Percentiles rank a stretch among this genome's conserved stretches.
phyloP scores from a whole-genome alignment of 495 filamentous ascomycete genomes.

The Penicillium waksmanii region DNA sequence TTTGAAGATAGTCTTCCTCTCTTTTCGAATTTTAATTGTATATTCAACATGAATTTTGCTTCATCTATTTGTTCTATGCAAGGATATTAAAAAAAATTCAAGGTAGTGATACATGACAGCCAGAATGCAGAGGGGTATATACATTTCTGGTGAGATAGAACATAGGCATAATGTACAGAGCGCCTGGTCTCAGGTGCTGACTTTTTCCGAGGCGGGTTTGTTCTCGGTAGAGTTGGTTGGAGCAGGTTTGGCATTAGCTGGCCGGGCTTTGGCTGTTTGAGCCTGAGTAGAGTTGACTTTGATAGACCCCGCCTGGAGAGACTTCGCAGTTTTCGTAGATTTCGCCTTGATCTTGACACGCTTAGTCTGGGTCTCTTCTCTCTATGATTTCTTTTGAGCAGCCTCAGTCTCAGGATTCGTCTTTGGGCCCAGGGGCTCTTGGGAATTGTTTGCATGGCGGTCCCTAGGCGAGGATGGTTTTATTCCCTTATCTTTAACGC shows the following conservation, averaged over 20 bases:
- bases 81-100: background rate
- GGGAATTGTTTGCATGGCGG: background rate
- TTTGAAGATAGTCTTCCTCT: background rate
- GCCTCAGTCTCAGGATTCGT: too few relatives aligned
- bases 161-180: background rate
- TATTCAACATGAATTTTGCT: background rate
- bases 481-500: background rate
- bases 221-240: too few relatives aligned
- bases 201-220: too few relatives aligned
- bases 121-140: constrained; percentile 4
- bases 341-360: too few relatives aligned
- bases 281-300: too few relatives aligned
- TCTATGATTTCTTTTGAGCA: too few relatives aligned
- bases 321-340: too few relatives aligned
- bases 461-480: background rate
- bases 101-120: background rate
- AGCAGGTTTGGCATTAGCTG: too few relatives aligned
- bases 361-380: too few relatives aligned
- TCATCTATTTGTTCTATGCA: background rate
- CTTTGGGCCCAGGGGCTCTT: background rate
- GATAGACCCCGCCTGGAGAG: too few relatives aligned
- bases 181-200: background rate
- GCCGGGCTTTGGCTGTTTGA: too few relatives aligned
- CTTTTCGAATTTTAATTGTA: too few relatives aligned
- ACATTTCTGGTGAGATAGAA: background rate